Conservation (phyloP, 257 asterid species). For the Solanum stenotomum region DNA sequence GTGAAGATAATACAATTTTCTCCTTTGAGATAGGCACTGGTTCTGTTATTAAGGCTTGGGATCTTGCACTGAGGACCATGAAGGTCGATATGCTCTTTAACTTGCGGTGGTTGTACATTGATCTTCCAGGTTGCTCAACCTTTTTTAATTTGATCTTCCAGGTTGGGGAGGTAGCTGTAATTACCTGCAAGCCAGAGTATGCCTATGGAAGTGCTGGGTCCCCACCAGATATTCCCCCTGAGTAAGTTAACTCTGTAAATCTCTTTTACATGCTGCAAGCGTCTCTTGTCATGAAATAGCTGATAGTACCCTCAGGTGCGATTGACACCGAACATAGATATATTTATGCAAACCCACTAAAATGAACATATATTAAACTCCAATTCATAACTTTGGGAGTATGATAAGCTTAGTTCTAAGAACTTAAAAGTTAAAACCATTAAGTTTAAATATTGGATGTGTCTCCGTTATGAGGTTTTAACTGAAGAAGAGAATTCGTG, state of each 20-base stretch:
- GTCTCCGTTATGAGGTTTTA: background rate
- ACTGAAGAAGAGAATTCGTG: background rate
- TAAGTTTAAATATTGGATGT: background rate
- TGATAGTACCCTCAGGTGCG: background rate
- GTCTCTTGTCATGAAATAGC: background rate
- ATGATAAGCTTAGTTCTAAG: background rate
- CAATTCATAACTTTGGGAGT: background rate
- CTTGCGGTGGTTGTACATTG: background rate
- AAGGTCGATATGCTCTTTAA: conserved; percentile 37
- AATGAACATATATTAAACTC: background rate
- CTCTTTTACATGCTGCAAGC: background rate
- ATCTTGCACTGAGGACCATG: conserved; percentile 82
- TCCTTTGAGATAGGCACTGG: conserved; percentile 80
- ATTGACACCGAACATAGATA: background rate
- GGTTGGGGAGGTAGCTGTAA: conserved; percentile 91
- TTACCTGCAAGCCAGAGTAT: conserved; percentile 94
- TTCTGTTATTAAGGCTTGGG: conserved; percentile 94
- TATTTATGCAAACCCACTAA: background rate
- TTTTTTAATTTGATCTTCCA: conserved; percentile 17
- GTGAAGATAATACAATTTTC: conserved; percentile 86
- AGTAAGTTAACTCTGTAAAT: conserved; percentile 28
- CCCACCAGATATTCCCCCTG: conserved; percentile 93
- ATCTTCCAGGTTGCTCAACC: too few species aligned
- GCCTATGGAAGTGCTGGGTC: conserved; percentile 93
- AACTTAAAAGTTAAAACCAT: background rate